Evolutionary conservation across 2,329 filamentous ascomycete genomes (phyloP).

Genomic region (Emmonsiellopsis sp.): DNA sequence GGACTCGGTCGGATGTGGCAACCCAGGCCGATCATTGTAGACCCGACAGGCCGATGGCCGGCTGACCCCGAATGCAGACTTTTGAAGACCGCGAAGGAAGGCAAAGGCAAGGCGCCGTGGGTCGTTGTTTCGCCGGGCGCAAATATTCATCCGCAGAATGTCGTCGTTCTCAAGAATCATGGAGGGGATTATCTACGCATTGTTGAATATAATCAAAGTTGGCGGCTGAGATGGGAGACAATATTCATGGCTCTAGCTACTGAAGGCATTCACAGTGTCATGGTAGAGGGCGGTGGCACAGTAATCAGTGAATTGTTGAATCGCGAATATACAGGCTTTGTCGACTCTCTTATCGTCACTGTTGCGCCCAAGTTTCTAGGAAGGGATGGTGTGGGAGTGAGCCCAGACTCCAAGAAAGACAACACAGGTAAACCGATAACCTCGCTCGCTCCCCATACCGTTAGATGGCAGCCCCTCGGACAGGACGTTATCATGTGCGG

Average conservation of each 20-base stretch:
- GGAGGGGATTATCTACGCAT: slow-evolving; percentile 39
- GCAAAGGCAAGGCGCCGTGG: slow-evolving; percentile 64
- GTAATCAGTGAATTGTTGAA: slow-evolving; percentile 77
- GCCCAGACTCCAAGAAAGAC: slow-evolving; percentile 52
- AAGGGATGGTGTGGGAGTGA: slow-evolving; percentile 68
- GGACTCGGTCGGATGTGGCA: slow-evolving; percentile 48
- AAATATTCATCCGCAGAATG: slow-evolving; percentile 38
- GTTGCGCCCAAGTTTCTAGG: slow-evolving; percentile 89
- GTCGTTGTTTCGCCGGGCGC: slow-evolving; percentile 49
- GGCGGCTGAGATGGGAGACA: slow-evolving; percentile 53
- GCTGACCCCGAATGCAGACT: slow-evolving; percentile 54
- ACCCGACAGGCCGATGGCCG: slow-evolving; percentile 68
- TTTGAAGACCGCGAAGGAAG: slow-evolving; percentile 53
- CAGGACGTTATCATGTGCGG: slow-evolving; percentile 79
- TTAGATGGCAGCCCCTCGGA: slow-evolving; percentile 69
- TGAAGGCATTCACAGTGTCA: slow-evolving; percentile 64
- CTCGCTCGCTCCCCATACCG: slow-evolving; percentile 56
- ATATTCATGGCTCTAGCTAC: slow-evolving; percentile 51
- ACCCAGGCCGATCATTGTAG: slow-evolving; percentile 73
- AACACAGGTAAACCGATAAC: slow-evolving; percentile 46
- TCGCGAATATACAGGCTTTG: slow-evolving; percentile 49
- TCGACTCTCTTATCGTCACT: slow-evolving; percentile 76
- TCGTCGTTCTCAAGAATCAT: slow-evolving; percentile 37
- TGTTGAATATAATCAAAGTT: slow-evolving; percentile 29
- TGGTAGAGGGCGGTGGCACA: slow-evolving; percentile 80